phyloP scores from a whole-genome alignment of 495 filamentous ascomycete genomes.

The Neurospora sp. region DNA sequence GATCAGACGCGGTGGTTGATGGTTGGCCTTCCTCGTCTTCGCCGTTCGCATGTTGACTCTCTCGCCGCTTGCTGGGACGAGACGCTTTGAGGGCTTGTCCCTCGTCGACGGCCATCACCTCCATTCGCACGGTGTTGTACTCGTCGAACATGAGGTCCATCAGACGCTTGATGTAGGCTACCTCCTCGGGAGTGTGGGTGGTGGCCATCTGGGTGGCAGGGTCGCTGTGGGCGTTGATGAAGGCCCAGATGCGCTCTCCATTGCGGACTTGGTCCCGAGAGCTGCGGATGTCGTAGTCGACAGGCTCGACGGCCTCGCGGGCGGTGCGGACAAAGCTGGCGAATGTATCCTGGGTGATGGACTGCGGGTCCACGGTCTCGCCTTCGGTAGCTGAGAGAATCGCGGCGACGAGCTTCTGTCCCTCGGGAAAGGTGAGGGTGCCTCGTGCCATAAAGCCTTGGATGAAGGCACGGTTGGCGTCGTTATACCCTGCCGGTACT shows the following conservation, averaged over 20 bases:
- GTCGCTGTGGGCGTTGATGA: constrained; percentile 86
- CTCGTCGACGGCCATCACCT: constrained; percentile 68
- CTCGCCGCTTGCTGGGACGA: constrained; percentile 34
- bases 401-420: constrained; percentile 61
- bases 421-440: constrained; percentile 63
- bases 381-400: constrained; percentile 49
- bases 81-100: constrained; percentile 65
- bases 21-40: constrained; percentile 28
- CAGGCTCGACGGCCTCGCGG: constrained; percentile 60
- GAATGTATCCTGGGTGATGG: constrained; percentile 61
- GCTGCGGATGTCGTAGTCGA: constrained; percentile 80
- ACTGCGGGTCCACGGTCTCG: constrained; percentile 24
- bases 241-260: constrained; percentile 50
- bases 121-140: constrained; percentile 63
- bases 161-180: constrained; percentile 77
- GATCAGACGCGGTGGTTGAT: constrained; percentile 15
- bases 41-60: constrained; percentile 26
- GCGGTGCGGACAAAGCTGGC: constrained; percentile 56
- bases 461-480: constrained; percentile 83
- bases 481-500: constrained; percentile 27
- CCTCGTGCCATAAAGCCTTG: constrained; percentile 79
- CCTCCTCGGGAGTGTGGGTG: constrained; percentile 68
- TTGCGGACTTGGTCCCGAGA: constrained; percentile 49
- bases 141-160: constrained; percentile 89
- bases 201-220: constrained; percentile 81